These are phyloP conservation scores for Piper betle DNA, from an alignment of 164 flowering plant genomes.

Conservation along the genomic window DNA sequence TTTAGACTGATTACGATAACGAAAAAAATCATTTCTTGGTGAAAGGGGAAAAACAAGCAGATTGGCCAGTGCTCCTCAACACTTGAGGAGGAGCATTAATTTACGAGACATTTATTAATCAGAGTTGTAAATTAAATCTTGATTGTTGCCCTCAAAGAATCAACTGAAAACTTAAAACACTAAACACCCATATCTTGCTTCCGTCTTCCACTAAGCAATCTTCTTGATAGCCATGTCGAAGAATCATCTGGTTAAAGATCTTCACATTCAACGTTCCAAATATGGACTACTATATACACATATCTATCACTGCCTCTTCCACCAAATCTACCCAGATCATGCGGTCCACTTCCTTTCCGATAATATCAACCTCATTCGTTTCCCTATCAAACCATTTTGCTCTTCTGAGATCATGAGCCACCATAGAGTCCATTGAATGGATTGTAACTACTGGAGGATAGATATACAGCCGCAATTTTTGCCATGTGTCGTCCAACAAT, in stretches of 20 bases:
- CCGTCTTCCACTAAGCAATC: neutral
- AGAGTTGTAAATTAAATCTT: neutral
- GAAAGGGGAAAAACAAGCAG: too few relatives aligned
- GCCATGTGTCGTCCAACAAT: slow-evolving; percentile 46
- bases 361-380: slow-evolving; percentile 27
- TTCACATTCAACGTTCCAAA: neutral
- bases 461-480: slow-evolving; percentile 24
- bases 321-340: slow-evolving; percentile 45
- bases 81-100: neutral
- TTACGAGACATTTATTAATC: too few relatives aligned
- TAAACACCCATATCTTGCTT: neutral
- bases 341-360: slow-evolving; percentile 50
- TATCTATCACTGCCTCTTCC: slow-evolving; percentile 44
- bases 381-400: slow-evolving; percentile 33
- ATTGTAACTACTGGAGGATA: slow-evolving; percentile 32
- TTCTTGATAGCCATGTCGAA: neutral
- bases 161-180: neutral
- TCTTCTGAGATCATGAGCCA: slow-evolving; percentile 33
- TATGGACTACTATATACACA: slow-evolving; percentile 8
- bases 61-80: neutral
- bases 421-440: slow-evolving; percentile 35
- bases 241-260: neutral
- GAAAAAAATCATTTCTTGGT: too few relatives aligned
- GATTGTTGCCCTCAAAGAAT: neutral
- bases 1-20: too few relatives aligned